Evolutionary conservation across 2,329 filamentous ascomycete species (phyloP).

Genomic region (Triangularia verruculosa): DNA sequence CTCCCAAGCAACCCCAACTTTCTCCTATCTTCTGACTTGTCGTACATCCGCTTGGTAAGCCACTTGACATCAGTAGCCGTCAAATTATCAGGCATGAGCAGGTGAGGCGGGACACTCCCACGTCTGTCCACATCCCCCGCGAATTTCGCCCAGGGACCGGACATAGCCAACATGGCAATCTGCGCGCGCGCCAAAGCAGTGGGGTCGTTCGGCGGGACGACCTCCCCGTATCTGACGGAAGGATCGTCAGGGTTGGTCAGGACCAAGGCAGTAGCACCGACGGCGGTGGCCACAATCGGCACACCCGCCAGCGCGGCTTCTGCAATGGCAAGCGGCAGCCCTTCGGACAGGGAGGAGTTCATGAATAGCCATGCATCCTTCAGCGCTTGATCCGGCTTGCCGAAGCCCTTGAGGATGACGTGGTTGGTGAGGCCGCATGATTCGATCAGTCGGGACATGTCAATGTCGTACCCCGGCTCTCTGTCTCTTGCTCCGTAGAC

Average conservation of each 20-base stretch:
- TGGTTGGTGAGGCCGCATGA: slow-evolving; percentile 50
- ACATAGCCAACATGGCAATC: slow-evolving; percentile 58
- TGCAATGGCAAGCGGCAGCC: slow-evolving; percentile 54
- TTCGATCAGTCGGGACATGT: slow-evolving; percentile 55
- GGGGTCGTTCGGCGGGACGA: slow-evolving; percentile 63
- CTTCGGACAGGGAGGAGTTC: slow-evolving; percentile 56
- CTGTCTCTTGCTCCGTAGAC: slow-evolving; percentile 64
- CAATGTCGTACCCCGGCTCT: slow-evolving; percentile 54
- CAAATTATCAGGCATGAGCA: slow-evolving; percentile 36
- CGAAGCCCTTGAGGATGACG: slow-evolving; percentile 53
- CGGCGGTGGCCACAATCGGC: slow-evolving; percentile 55
- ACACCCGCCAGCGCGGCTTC: slow-evolving; percentile 56
- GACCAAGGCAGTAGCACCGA: slow-evolving; percentile 53
- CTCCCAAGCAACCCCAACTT: slow-evolving; percentile 53
- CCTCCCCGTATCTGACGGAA: slow-evolving; percentile 52
- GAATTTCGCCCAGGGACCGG: slow-evolving; percentile 60
- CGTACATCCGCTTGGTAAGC: slow-evolving; percentile 58
- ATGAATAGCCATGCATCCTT: slow-evolving; percentile 57
- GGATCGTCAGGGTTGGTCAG: slow-evolving; percentile 51
- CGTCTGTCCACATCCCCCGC: slow-evolving; percentile 51
- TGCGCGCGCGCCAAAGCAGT: slow-evolving; percentile 59
- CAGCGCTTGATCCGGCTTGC: slow-evolving; percentile 53
- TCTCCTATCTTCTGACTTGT: slow-evolving; percentile 54
- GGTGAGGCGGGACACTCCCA: slow-evolving; percentile 35
- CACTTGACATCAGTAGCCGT: slow-evolving; percentile 48